Evolutionary conservation across 208 protist species (phyloP), one percentile per base, ranked within the genome.

Genomic region (Trypanosoma congolense): DNA sequence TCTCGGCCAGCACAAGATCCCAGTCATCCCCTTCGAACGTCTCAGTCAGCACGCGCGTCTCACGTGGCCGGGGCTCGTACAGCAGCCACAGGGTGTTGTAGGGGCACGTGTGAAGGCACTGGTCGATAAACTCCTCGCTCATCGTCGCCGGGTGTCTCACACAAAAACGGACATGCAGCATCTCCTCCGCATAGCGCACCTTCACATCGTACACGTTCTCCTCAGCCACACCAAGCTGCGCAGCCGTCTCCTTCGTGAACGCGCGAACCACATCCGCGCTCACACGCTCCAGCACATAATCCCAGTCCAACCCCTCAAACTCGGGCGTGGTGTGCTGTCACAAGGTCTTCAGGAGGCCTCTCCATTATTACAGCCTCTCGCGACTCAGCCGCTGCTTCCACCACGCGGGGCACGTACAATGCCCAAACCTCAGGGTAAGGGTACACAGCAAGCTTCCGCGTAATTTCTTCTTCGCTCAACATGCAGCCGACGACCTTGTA

Each of bases 301-400:
- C n/a, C n/a, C n/a, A n/a, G n/a, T n/a, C n/a, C n/a, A n/a, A n/a
- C n/a, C n/a, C n/a, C n/a, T n/a, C n/a, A n/a, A n/a, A n/a, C n/a
- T 56, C 56, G 50, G 30, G 81, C 38, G 30, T 61, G 40, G 71
- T 79, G 73, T 56, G 49, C 56, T 25, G 78, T 80, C 40, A 50
- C 47, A 18, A 81, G 43, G 9, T 35, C 60, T 31, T 67, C 33
- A 38, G 33, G 12, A 38, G 33, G 12, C 12, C 9, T 16, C 6
- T 38, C 33, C 33, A 16, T 38, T 12, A 38, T 38, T 12, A 38
- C 12, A 38, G 33, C 33, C 33, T 6, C 33, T 16, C 33, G 33
- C 12, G 33, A 6, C 6, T 6, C 33, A 12, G 33, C 6, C 6
- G 33, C n/a, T n/a, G n/a, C n/a, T n/a, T n/a, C n/a, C n/a, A n/a